Conservation (phyloP, 2,329 filamentous ascomycete genomes). For the Colletotrichum cordylinicola region DNA sequence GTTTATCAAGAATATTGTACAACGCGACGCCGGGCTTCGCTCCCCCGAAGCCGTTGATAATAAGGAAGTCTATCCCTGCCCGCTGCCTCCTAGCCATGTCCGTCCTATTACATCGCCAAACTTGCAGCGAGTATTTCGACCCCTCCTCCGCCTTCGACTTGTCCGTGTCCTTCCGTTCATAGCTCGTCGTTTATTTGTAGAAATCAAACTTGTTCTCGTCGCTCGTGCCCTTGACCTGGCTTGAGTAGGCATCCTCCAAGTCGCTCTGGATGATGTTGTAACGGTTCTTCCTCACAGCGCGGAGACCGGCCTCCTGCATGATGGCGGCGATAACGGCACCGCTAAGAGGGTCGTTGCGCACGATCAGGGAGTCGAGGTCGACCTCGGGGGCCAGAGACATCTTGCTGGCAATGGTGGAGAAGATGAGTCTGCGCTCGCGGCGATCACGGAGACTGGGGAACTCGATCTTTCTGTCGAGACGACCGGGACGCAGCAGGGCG, state of each 20-base stretch:
- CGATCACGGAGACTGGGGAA: slow-evolving; percentile 95
- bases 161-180: slow-evolving; percentile 6
- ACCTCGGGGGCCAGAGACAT: slow-evolving; percentile 98
- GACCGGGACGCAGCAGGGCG: slow-evolving; percentile 89
- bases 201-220: slow-evolving; percentile 86
- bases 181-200: slow-evolving; percentile 69
- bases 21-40: slow-evolving; percentile 13
- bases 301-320: slow-evolving; percentile 97
- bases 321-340: slow-evolving; percentile 97
- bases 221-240: slow-evolving; percentile 84
- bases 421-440: slow-evolving; percentile 94
- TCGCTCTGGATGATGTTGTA: slow-evolving; percentile 99
- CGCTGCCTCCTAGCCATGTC: background rate
- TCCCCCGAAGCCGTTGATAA: background rate
- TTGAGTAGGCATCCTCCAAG: slow-evolving; percentile 95
- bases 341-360: slow-evolving; percentile 93
- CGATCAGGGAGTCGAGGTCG: slow-evolving; percentile 93
- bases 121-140: slow-evolving; percentile 3
- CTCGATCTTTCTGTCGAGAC: slow-evolving; percentile 97
- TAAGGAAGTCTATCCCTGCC: slow-evolving; percentile 6
- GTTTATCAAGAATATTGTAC: slow-evolving; percentile 22
- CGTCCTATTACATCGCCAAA: background rate
- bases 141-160: background rate
- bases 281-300: slow-evolving; percentile 94
- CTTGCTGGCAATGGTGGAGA: slow-evolving; percentile 94